Percentiles rank a stretch among this genome's conserved stretches.
Evolutionary conservation across 768 basidiomycete species (phyloP).

Genomic region (Hygrocybe coccinea): DNA sequence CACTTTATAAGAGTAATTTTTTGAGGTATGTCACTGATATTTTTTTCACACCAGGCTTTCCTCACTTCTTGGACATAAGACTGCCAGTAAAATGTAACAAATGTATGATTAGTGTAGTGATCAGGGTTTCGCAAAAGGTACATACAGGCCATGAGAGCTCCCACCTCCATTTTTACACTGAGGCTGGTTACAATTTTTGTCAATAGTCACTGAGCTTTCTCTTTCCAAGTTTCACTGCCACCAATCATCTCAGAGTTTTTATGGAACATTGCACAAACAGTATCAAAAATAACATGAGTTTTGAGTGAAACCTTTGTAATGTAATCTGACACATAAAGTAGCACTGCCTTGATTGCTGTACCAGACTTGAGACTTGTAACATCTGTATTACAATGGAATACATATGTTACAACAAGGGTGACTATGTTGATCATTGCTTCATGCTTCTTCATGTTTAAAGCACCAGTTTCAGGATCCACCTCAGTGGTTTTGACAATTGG

Average conservation of each 20-base stretch:
- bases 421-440: conserved; percentile 31
- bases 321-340: conserved; percentile 16
- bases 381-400: neutral
- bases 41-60: conserved; percentile 7
- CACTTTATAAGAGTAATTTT: conserved; percentile 19
- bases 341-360: neutral
- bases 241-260: conserved; percentile 20
- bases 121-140: no score
- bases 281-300: conserved; percentile 5
- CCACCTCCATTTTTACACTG: no score
- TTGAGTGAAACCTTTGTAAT: conserved; percentile 24
- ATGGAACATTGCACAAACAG: conserved; percentile 19
- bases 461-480: conserved; percentile 25
- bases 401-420: conserved; percentile 18
- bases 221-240: conserved; percentile 18
- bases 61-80: conserved; percentile 15
- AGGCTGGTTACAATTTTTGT: neutral
- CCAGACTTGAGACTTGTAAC: neutral
- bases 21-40: conserved; percentile 6
- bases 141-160: no score
- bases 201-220: conserved; percentile 17
- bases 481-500: conserved; percentile 12
- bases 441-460: conserved; percentile 24
- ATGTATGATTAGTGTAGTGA: neutral
- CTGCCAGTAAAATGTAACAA: conserved; percentile 5